phyloP scores from a whole-genome alignment of 345 rosid genomes.

The Gossypium stocksii region DNA sequence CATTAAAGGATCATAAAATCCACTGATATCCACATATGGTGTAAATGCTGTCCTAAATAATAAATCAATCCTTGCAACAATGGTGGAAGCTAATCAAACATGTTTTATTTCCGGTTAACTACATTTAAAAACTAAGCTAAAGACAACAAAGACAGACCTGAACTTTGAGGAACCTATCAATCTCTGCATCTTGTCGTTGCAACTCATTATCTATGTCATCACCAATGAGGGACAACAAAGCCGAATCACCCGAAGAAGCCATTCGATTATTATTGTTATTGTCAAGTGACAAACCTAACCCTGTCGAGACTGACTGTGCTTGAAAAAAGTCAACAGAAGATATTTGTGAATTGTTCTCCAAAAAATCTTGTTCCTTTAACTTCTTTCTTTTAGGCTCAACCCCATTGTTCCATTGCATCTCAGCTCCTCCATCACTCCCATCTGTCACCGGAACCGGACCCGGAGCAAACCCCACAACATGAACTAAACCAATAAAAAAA shows the following conservation, averaged over 20 bases:
- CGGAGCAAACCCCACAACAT: conserved; percentile 79
- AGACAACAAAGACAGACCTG: conserved; percentile 42
- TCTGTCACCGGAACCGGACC: conserved; percentile 46
- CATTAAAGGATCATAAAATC: neutral
- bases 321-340: conserved; percentile 71
- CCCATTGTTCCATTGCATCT: conserved; percentile 57
- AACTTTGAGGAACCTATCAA: conserved; percentile 67
- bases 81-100: neutral
- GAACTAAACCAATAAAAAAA: conserved; percentile 42
- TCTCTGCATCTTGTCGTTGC: conserved; percentile 63
- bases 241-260: conserved; percentile 58
- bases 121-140: neutral
- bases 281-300: conserved; percentile 75
- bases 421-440: conserved; percentile 48
- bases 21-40: neutral
- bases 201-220: conserved; percentile 65
- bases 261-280: conserved; percentile 33
- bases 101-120: neutral
- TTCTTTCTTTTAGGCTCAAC: conserved; percentile 53
- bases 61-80: neutral
- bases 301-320: conserved; percentile 69
- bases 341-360: conserved; percentile 69
- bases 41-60: neutral
- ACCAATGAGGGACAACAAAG: conserved; percentile 52
- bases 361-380: conserved; percentile 62